Evolutionary conservation across 495 filamentous ascomycete species (phyloP).

Genomic region (Trichoderma gamsii): DNA sequence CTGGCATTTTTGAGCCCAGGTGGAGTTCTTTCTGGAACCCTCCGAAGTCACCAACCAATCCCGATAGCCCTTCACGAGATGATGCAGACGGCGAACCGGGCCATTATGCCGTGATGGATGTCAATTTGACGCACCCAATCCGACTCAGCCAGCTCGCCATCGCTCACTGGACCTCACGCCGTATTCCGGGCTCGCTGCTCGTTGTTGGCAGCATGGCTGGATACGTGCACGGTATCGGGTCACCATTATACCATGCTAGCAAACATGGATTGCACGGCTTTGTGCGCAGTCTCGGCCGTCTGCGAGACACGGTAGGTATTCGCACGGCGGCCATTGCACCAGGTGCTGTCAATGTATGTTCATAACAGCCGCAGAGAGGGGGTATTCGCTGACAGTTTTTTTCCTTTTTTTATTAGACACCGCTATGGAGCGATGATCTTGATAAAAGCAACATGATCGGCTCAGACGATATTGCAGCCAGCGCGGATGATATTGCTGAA

Average conservation of each 20-base stretch:
- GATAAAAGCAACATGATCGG: constrained; percentile 50
- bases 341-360: constrained; percentile 44
- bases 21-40: constrained; percentile 65
- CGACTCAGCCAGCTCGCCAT: constrained; percentile 61
- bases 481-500: constrained; percentile 18
- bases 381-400: not conserved
- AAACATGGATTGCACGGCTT: constrained; percentile 58
- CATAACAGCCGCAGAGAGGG: not conserved
- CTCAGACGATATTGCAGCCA: not conserved
- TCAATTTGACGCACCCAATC: constrained; percentile 66
- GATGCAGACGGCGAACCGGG: constrained; percentile 21
- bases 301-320: constrained; percentile 50
- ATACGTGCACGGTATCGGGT: constrained; percentile 40
- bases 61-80: constrained; percentile 34
- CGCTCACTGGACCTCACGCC: constrained; percentile 42
- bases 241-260: constrained; percentile 54
- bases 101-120: constrained; percentile 54
- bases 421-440: constrained; percentile 59
- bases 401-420: constrained; percentile 32
- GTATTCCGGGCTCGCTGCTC: constrained; percentile 38
- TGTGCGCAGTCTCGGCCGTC: constrained; percentile 46
- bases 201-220: constrained; percentile 59
- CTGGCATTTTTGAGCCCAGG: constrained; percentile 60
- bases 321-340: constrained; percentile 60
- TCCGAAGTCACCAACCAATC: constrained; percentile 36